These are phyloP conservation scores for Coemansia sp. DNA, from an alignment of 192 early-diverging fungal genomes.

Conservation along the genomic window DNA sequence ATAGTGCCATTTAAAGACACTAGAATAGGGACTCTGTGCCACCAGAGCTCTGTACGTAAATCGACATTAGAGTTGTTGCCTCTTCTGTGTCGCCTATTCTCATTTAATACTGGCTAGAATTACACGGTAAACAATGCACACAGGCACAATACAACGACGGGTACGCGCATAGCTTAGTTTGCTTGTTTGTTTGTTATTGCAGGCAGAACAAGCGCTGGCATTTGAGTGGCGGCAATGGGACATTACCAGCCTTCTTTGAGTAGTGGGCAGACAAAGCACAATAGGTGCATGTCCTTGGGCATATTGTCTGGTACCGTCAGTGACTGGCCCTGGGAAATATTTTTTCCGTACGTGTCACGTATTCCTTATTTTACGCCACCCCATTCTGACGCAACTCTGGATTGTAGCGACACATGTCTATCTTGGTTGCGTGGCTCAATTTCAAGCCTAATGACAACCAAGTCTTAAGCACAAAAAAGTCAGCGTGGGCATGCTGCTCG, in stretches of 20 bases:
- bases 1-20: background rate
- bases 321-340: too few relatives aligned
- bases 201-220: background rate
- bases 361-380: too few relatives aligned
- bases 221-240: background rate
- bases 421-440: background rate
- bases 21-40: background rate
- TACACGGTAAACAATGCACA: background rate
- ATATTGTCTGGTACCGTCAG: background rate
- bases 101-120: background rate
- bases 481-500: background rate
- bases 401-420: too few relatives aligned
- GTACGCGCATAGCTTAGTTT: background rate
- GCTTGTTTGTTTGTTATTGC: background rate
- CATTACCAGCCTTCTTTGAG: background rate
- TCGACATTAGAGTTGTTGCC: background rate
- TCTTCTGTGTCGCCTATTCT: background rate
- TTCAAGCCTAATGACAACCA: too few relatives aligned
- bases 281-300: background rate
- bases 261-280: background rate
- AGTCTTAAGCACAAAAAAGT: background rate
- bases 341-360: too few relatives aligned
- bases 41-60: background rate
- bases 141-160: background rate
- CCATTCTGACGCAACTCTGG: too few relatives aligned